phyloP scores from a whole-genome alignment of 1,284 basidiomycete species.

The Chalciporus sp. region DNA sequence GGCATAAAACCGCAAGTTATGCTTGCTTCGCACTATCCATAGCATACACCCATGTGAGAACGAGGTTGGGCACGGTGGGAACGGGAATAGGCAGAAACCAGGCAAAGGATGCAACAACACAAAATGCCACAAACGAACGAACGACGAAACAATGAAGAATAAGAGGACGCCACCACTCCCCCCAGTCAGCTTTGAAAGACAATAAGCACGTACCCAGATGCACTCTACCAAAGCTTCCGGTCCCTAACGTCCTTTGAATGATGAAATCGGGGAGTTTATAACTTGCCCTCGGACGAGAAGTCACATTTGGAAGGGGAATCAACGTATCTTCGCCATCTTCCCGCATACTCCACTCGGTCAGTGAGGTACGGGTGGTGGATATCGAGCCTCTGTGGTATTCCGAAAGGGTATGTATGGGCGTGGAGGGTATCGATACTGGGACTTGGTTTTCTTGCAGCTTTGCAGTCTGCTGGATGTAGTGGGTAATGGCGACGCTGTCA shows the following conservation, averaged over 20 bases:
- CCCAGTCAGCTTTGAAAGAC: constrained; percentile 2
- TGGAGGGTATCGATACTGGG: constrained; percentile 3
- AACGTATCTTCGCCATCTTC: constrained; percentile 39
- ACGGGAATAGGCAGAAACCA: background rate
- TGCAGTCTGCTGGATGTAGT: background rate
- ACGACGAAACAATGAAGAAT: background rate
- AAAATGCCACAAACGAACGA: background rate
- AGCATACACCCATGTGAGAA: background rate
- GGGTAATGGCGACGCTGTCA: constrained; percentile 22
- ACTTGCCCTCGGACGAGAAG: constrained; percentile 57
- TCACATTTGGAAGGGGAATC: constrained; percentile 23
- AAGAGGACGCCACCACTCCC: constrained; percentile 2
- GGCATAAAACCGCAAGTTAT: constrained; percentile 92
- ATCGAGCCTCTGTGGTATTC: constrained; percentile 57
- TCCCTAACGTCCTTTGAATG: constrained; percentile 82
- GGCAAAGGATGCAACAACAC: background rate
- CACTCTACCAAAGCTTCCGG: constrained; percentile 93
- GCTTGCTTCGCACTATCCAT: constrained; percentile 77
- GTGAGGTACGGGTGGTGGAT: constrained; percentile 61
- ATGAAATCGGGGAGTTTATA: constrained; percentile 75
- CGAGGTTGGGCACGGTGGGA: background rate
- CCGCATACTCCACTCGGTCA: constrained; percentile 51
- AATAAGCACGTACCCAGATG: constrained; percentile 71
- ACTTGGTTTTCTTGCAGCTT: constrained; percentile 17
- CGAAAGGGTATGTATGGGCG: constrained; percentile 20